These are phyloP conservation scores for Eutypa lata DNA, from an alignment of 2,329 filamentous ascomycete genomes.

Conservation along the genomic window DNA sequence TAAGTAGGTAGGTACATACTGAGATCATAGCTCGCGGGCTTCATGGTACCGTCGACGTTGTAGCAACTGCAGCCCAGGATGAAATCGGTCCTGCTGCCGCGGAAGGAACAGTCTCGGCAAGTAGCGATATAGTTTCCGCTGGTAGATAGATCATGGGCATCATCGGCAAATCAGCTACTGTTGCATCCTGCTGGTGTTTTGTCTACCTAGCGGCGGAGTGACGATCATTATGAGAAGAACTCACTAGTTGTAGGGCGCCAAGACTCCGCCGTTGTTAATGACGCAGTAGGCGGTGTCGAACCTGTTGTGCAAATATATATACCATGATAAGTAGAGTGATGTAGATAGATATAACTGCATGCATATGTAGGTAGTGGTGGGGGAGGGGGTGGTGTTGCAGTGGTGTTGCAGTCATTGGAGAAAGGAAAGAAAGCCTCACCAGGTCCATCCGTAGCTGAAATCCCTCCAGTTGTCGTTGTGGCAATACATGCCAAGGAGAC, in stretches of 20 bases:
- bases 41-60: conserved; percentile 10
- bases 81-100: conserved; percentile 19
- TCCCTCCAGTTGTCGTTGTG: conserved; percentile 31
- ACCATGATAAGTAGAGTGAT: too few species aligned
- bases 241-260: conserved; percentile 20
- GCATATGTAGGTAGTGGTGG: too few species aligned
- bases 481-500: conserved; percentile 37
- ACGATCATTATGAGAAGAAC: conserved; percentile 6
- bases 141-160: too few species aligned
- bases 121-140: conserved; percentile 27
- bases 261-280: conserved; percentile 25
- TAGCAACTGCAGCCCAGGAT: conserved; percentile 25
- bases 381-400: too few species aligned
- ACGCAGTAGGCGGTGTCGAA: conserved; percentile 33
- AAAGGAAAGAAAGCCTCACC: conserved; percentile 19
- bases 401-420: neutral
- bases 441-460: conserved; percentile 39
- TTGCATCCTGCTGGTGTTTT: too few species aligned
- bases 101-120: conserved; percentile 25
- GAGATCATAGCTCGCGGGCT: conserved; percentile 21
- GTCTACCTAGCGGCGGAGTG: too few species aligned
- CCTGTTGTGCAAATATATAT: conserved; percentile 18
- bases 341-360: too few species aligned
- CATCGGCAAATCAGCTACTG: neutral
- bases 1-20: conserved; percentile 18